Base-by-base conservation (phyloP, 768 basidiomycete species). In the Tricholoma hemisulphureum region DNA sequence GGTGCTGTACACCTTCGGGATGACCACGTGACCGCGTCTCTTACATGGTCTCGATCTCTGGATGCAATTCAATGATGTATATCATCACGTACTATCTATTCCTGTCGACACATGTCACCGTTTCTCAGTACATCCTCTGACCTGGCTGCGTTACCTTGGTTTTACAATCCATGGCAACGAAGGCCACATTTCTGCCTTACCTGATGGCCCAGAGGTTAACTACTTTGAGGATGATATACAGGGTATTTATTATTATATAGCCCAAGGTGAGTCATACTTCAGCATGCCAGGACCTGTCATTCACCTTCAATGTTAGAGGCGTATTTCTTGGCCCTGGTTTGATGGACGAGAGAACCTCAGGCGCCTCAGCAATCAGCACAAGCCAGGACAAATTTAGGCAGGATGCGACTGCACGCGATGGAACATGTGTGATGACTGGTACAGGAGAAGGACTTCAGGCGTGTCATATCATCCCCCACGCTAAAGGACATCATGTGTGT, bases 91-190 rank as follows among this genome's bases (percentile, higher is more conserved):
- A 13, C 49, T 60, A 56, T 60, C 59, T 29, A 63, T 63, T 58
- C 62, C 62, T 58, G 62, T 63, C 51, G 37, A 56, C 20, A 48
- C 48, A 28, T 63, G 59, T 53, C 50, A 60, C 50, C 56, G 24
- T 48, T 63, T 63, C 60, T 61, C 62, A 51, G 26, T 61, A 53
- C 56, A 61, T 53, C 62, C 62, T 61, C 60, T 63, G 11, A 53
- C 39, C 23, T 63, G 62, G 62, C 32, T 63, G 57, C 57, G 60
- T 39, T 63, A 56, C 56, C n/a, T 63, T 20, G 60, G 57, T 37
- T 63, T 58, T 56, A 61, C 57, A 35, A 61, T 61, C 49, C 45
- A 61, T 53, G 62, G 62, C 46, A 58, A 20, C 16, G 53, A 61
- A 56, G 62, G 62, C 50, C 48, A 61, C 51, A 63, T 63, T 49